Conservation (phyloP, 306 rosid species). For the Prunus padus region DNA sequence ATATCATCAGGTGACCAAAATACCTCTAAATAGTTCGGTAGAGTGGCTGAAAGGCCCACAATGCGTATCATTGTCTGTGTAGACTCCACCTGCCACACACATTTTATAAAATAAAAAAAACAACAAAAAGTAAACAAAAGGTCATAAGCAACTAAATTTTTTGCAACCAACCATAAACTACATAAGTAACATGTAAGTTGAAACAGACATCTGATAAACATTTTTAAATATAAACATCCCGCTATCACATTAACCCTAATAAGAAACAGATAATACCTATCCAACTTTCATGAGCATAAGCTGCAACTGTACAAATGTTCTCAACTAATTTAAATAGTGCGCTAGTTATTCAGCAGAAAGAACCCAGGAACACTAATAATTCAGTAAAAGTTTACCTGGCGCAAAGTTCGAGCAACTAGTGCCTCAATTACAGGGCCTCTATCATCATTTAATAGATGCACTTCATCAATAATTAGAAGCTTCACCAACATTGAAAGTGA, state of each 20-base stretch:
- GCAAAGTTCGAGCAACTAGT: slow-evolving; percentile 88
- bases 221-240: background rate
- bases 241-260: background rate
- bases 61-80: slow-evolving; percentile 94
- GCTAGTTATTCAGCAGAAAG: background rate
- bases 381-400: slow-evolving; percentile 63
- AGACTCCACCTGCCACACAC: slow-evolving; percentile 76
- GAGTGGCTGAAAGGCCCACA: slow-evolving; percentile 97
- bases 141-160: background rate
- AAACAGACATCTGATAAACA: background rate
- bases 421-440: slow-evolving; percentile 99
- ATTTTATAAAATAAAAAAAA: background rate
- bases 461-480: slow-evolving; percentile 95
- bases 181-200: background rate
- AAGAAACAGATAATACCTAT: background rate
- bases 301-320: background rate
- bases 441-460: slow-evolving; percentile 93
- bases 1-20: slow-evolving; percentile 26
- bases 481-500: slow-evolving; percentile 94
- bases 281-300: background rate
- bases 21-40: slow-evolving; percentile 95
- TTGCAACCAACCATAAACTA: background rate
- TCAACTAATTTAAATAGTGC: slow-evolving; percentile 9
- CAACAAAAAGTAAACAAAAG: background rate
- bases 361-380: slow-evolving; percentile 13